Evolutionary conservation across 768 basidiomycete genomes (phyloP), one percentile per base, ranked within the genome.

Genomic region (Lyophyllum shimeji): DNA sequence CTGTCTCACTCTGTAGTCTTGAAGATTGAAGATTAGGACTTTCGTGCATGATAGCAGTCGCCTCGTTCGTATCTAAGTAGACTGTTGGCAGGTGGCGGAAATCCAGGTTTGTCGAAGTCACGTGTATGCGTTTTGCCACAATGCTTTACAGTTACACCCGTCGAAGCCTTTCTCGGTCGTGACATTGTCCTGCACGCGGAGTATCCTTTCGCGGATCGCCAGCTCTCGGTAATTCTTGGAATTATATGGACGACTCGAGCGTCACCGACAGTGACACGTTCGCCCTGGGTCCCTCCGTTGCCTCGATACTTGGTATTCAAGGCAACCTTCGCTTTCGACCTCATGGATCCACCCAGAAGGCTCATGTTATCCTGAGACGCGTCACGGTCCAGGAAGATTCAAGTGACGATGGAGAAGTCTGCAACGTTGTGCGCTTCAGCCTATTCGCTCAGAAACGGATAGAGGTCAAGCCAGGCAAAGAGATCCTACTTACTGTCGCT

Each of bases 401-500:
- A 9, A 68, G 63, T 52, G 78, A 77, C 50, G 76, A 76, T 50
- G 76, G 66, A 9, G 69, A 73, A n/a, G 67, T 68, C 18, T 63
- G 67, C 21, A 63, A 70, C 25, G 65, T 79, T 53, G 76, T 80
- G 37, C 81, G 79, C 67, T 89, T 86, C 65, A 82, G 78, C 64
- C 72, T 89, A 12, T 85, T 86, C 65, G 84, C 87, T 3, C 78
- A 80, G 62, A 89, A 89, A 73, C 73, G 82, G 57, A 84, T 89
- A 66, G 83, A 83, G 65, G 80, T 87, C 62, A 86, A 81, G 65
- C 82, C 86, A 12, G 87, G 87, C 55, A 86, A 86, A 69, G 84
- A 86, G 70, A 81, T 89, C 50, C 74, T 87, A 46, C 76, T 89
- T 52, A 77, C 85, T 6, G 73, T 89, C 31, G 77, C 76, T 39